Conservation (phyloP, 805 yeast genomes). For the Candida oleophila region DNA sequence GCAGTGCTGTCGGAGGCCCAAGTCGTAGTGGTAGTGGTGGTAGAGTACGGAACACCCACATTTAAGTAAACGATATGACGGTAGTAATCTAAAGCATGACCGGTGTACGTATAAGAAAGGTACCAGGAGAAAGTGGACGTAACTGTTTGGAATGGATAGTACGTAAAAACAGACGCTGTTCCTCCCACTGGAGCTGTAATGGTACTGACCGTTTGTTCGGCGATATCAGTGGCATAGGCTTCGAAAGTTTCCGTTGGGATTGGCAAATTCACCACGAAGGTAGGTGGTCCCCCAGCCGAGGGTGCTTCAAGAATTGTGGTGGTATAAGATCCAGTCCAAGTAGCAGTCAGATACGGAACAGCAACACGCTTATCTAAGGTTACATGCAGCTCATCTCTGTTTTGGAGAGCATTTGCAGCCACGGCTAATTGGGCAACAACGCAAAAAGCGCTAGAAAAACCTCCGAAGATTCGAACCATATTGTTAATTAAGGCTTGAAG, state of each 20-base stretch:
- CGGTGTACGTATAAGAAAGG: slow-evolving; percentile 11
- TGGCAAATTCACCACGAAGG: slow-evolving; percentile 22
- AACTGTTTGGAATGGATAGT: slow-evolving; percentile 3
- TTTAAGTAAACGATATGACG: background rate
- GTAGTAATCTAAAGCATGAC: slow-evolving; percentile 6
- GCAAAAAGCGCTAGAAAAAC: too few relatives aligned
- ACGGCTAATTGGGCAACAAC: too few relatives aligned
- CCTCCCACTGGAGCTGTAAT: slow-evolving; percentile 1
- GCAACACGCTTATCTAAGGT: background rate
- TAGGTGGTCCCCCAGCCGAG: slow-evolving; percentile 13
- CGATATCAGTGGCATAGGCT: slow-evolving; percentile 12
- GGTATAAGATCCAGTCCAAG: slow-evolving; percentile 13
- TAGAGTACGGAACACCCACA: slow-evolving; percentile 3
- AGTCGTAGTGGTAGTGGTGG: slow-evolving; percentile 1
- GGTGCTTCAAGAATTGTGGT: slow-evolving; percentile 15
- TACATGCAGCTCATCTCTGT: background rate
- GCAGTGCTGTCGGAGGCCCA: slow-evolving; percentile 9
- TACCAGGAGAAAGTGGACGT: slow-evolving; percentile 11
- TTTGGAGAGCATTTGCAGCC: too few relatives aligned
- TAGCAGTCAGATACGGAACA: slow-evolving; percentile 8
- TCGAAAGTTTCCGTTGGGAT: slow-evolving; percentile 15
- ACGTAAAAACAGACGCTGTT: slow-evolving; percentile 4
- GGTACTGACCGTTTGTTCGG: slow-evolving; percentile 7
- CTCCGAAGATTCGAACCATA: too few relatives aligned
- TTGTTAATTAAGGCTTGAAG: too few relatives aligned